phyloP scores from a whole-genome alignment of 129 eudicot genomes.

The Erigeron canadensis region DNA sequence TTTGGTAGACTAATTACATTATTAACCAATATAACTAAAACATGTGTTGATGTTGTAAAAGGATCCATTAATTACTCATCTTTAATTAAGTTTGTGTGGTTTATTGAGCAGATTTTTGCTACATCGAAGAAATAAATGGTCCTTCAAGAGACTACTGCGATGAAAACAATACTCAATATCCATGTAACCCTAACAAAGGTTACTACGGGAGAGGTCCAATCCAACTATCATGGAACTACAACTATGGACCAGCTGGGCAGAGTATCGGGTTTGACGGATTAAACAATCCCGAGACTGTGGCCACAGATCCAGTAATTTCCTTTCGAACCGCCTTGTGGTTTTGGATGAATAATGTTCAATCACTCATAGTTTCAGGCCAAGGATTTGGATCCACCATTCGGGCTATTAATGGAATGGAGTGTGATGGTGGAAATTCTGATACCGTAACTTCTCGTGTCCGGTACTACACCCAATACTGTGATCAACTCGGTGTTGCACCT shows the following conservation, averaged over 20 bases:
- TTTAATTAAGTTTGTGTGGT: neutral
- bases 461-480: constrained; percentile 33
- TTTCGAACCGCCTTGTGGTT: constrained; percentile 33
- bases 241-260: constrained; percentile 34
- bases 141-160: constrained; percentile 32
- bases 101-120: constrained; percentile 27
- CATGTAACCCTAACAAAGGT: constrained; percentile 38
- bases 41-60: neutral
- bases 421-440: constrained; percentile 22
- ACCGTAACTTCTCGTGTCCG: constrained; percentile 26
- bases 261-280: constrained; percentile 34
- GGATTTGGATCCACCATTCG: constrained; percentile 37
- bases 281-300: constrained; percentile 37
- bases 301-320: constrained; percentile 29
- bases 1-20: neutral
- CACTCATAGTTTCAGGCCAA: constrained; percentile 31
- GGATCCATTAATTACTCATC: neutral
- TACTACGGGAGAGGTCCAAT: constrained; percentile 40
- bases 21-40: neutral
- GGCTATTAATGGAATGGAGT: constrained; percentile 35
- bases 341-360: constrained; percentile 35
- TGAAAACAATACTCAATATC: constrained; percentile 27
- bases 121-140: constrained; percentile 34
- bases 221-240: constrained; percentile 37
- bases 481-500: constrained; percentile 33